A percentile compares a stretch with the other conserved stretches of the same genome.
These are phyloP conservation scores for Populus deltoides DNA, from an alignment of 345 rosid species.

Conservation along the genomic window DNA sequence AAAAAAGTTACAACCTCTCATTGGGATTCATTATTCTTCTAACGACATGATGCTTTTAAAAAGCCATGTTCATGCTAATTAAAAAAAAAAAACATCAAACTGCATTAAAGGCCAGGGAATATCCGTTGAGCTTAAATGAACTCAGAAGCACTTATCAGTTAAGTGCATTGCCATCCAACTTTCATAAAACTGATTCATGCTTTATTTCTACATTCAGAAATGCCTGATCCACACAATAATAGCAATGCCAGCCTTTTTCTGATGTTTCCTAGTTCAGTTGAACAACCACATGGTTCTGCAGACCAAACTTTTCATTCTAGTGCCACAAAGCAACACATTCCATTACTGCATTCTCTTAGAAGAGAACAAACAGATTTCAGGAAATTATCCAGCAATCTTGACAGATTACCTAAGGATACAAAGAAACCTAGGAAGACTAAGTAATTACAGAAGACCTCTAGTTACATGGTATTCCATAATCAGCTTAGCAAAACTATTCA, in stretches of 20 bases:
- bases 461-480: not conserved
- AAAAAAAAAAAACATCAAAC: not conserved
- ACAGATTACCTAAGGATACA: not conserved
- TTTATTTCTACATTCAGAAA: not conserved
- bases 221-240: not conserved
- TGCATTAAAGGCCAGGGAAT: not conserved
- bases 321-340: not conserved
- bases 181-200: not conserved
- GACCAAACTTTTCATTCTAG: not conserved
- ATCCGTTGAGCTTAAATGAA: not conserved
- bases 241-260: not conserved
- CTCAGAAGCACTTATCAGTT: not conserved
- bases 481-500: not conserved
- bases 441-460: not conserved
- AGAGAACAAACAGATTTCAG: slow-evolving; percentile 6
- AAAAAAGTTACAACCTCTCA: not conserved
- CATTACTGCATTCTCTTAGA: not conserved
- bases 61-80: not conserved
- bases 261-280: not conserved
- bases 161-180: not conserved
- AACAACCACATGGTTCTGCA: not conserved
- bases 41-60: not conserved
- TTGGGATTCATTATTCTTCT: not conserved
- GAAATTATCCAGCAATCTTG: slow-evolving; percentile 1
- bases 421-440: not conserved